These are phyloP conservation scores for Arachnomyces sp. DNA, from an alignment of 2,329 filamentous ascomycete genomes.

Conservation along the genomic window DNA sequence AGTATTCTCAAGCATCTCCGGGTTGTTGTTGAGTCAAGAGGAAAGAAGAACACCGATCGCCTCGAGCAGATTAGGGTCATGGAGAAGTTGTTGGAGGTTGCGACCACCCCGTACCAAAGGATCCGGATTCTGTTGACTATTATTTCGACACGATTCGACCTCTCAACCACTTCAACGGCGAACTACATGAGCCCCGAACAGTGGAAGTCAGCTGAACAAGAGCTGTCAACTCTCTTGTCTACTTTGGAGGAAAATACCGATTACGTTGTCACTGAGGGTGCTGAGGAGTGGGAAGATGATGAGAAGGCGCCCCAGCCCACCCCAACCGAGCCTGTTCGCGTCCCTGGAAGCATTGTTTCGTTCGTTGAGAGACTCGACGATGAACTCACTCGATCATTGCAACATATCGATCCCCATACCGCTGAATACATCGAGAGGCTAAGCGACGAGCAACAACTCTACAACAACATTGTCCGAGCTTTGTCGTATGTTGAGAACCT, in stretches of 20 bases:
- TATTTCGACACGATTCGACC: constrained; percentile 89
- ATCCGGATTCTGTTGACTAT: constrained; percentile 87
- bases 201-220: constrained; percentile 90
- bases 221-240: constrained; percentile 68
- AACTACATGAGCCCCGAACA: constrained; percentile 89
- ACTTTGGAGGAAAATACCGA: constrained; percentile 72
- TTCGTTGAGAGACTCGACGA: constrained; percentile 93
- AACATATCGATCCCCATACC: constrained; percentile 96
- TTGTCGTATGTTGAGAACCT: constrained; percentile 83
- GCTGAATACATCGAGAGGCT: constrained; percentile 97
- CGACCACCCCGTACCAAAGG: constrained; percentile 83
- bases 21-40: constrained; percentile 86
- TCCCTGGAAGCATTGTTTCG: constrained; percentile 89
- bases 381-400: constrained; percentile 92
- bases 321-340: constrained; percentile 71
- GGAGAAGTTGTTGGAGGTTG: constrained; percentile 90
- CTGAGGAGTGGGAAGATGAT: constrained; percentile 98
- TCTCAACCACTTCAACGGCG: constrained; percentile 64
- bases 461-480: constrained; percentile 84
- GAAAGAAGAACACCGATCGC: constrained; percentile 98
- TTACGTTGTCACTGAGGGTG: constrained; percentile 80
- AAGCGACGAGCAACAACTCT: constrained; percentile 81
- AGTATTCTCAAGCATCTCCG: constrained; percentile 97
- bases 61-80: constrained; percentile 92
- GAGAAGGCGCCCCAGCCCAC: constrained; percentile 78